Evolutionary conservation across 305 asterid species (phyloP).

Genomic region (Caryopteris hybrid): DNA sequence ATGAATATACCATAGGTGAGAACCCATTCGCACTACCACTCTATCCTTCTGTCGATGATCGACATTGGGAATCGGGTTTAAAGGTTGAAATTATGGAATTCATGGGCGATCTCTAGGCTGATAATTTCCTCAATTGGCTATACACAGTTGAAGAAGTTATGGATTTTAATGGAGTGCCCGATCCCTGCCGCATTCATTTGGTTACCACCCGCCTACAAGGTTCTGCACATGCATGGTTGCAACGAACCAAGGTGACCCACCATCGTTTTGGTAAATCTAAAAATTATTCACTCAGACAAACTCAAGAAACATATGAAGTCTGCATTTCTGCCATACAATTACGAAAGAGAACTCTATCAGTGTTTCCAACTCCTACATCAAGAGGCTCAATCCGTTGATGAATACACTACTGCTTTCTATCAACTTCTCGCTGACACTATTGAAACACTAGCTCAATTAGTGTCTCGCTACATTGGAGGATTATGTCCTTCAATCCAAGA

Average conservation of each 20-base stretch:
- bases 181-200: not conserved
- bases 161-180: not conserved
- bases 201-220: not conserved
- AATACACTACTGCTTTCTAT: not conserved
- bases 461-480: not conserved
- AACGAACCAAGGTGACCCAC: not conserved
- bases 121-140: no score
- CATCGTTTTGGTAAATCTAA: accelerated
- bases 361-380: not conserved
- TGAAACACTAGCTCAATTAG: not conserved
- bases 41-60: no score
- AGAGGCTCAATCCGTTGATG: not conserved
- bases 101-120: no score
- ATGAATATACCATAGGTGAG: no score
- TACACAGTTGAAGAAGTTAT: no score
- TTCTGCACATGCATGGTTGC: not conserved
- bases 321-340: not conserved
- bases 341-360: not conserved
- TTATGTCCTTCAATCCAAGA: not conserved
- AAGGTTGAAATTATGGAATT: no score
- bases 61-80: no score
- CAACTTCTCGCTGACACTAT: not conserved
- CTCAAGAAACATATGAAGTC: not conserved
- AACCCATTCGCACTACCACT: no score
- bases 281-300: not conserved